Base-by-base conservation (phyloP, 2,329 filamentous ascomycete genomes). In the Claviceps humidiphila region DNA sequence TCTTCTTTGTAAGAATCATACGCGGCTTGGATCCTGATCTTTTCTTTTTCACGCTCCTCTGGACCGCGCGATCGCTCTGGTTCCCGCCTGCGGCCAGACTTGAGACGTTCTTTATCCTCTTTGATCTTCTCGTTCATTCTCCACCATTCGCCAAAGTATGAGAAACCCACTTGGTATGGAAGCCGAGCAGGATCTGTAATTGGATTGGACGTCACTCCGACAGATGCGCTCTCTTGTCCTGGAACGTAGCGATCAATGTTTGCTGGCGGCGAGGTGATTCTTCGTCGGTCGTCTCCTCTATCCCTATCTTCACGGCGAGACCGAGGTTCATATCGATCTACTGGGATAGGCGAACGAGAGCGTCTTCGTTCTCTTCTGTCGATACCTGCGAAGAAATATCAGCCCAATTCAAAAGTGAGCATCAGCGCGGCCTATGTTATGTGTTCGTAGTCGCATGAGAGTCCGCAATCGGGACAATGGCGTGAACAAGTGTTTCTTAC, bases 81-180 rank as follows among this genome's bases (percentile, higher is more conserved):
- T 58, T 83, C 79, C 39, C 83, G 78, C 30, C 85, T 76, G 40
- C 84, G 82, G 30, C 86, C 87, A 43, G 81, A 83, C 56, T 81
- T 81, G 26, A 74, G 72, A 37, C 84, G 80, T 61, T 91, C 87
- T 61, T 83, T 85, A 55, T 90, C 86, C 49, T 90, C 85, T 66
- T 89, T 90, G 63, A 90, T 85, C 62, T 82, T 82, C 65, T 90
- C 85, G 59, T 90, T 88, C 58, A 83, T 74, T 55, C 87, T 80
- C 87, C 87, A 91, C 87, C 87, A 91, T 66, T 91, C 87, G 17
- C 87, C 83, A 60, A 88, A 91, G 66, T 85, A 91, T 14, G 86
- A 90, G 67, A 91, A 91, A 1, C 87, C 87, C 52, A 90, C 87
- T 64, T 91, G 87, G 56, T 85, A 89, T 2, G 85, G 80, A 9